phyloP scores from a whole-genome alignment of 257 asterid species.

The Rehmannia glutinosa region DNA sequence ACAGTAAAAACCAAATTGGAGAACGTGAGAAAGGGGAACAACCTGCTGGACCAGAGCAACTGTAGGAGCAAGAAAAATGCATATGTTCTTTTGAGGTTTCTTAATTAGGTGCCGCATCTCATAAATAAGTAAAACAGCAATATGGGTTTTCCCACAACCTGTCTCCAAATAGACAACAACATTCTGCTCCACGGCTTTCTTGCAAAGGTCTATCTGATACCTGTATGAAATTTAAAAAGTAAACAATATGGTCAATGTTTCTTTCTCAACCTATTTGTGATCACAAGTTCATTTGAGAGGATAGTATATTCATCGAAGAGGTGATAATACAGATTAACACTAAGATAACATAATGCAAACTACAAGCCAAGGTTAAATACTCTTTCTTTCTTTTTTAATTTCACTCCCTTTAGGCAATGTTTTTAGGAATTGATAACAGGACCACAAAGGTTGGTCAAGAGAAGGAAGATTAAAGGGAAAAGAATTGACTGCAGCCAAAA shows the following conservation, averaged over 20 bases:
- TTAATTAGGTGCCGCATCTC: slow-evolving; percentile 86
- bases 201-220: slow-evolving; percentile 86
- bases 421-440: background rate
- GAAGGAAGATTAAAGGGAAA: background rate
- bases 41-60: slow-evolving; percentile 98
- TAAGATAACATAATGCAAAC: slow-evolving; percentile 9
- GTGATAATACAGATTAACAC: background rate
- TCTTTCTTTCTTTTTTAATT: background rate
- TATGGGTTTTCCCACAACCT: slow-evolving; percentile 96
- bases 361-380: slow-evolving; percentile 7
- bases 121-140: slow-evolving; percentile 80
- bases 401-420: too few species aligned
- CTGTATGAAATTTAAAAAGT: slow-evolving; percentile 36
- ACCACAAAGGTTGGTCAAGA: slow-evolving; percentile 8
- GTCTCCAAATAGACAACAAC: slow-evolving; percentile 78
- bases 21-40: slow-evolving; percentile 14
- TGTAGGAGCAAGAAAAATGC: slow-evolving; percentile 92
- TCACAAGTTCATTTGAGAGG: slow-evolving; percentile 11
- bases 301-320: background rate
- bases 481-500: background rate
- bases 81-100: slow-evolving; percentile 80
- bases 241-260: background rate
- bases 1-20: background rate
- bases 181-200: slow-evolving; percentile 86
- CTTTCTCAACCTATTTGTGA: background rate